Evolutionary conservation across 352 stramenopile genomes (phyloP).

Genomic region (Pythium rishiriense): DNA sequence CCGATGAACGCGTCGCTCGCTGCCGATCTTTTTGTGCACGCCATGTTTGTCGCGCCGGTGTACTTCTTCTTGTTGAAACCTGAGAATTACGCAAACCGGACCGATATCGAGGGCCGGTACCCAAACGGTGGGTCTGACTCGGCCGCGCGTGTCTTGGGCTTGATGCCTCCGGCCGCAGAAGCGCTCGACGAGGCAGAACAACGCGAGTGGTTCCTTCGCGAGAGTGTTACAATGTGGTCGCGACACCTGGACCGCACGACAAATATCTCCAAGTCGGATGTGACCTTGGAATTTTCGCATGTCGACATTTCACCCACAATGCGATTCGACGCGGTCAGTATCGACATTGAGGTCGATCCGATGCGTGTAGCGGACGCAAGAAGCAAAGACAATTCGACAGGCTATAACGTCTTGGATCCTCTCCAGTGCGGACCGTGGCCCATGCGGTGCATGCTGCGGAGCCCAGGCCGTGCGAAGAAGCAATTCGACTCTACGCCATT

Average conservation of each 20-base stretch:
- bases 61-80: neutral
- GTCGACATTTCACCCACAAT: conserved; percentile 1
- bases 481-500: too few species aligned
- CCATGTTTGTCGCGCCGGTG: neutral
- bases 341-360: conserved; percentile 10
- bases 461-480: neutral
- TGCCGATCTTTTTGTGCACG: conserved; percentile 13
- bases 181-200: neutral
- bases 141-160: neutral
- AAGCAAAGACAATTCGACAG: neutral
- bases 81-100: too few species aligned
- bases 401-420: neutral
- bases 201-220: neutral
- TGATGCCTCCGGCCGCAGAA: neutral
- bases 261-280: neutral
- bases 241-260: conserved; percentile 2
- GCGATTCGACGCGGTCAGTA: conserved; percentile 12
- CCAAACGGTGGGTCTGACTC: neutral
- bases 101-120: neutral
- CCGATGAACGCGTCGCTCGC: conserved; percentile 21
- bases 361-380: neutral
- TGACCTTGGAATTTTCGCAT: conserved; percentile 2
- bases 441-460: neutral
- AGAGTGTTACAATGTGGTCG: neutral
- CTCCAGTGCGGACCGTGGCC: conserved; percentile 5